Evolutionary conservation across 257 asterid species (phyloP), one percentile per base, ranked within the genome.

Genomic region (Nemophila menziesii): DNA sequence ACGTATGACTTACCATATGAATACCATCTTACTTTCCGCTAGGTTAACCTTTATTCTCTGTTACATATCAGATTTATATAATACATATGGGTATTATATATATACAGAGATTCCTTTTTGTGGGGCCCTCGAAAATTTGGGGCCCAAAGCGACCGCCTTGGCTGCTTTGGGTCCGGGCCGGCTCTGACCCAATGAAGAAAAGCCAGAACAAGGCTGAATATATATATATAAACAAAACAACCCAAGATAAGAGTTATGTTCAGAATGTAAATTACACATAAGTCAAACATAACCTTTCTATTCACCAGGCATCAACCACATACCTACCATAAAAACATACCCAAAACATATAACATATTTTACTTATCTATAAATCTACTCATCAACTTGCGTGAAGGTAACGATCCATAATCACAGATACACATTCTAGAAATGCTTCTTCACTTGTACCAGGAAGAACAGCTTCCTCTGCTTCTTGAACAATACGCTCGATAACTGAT

Each of bases 371-470:
- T 22, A 22, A 5, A 15, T 42, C 47, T 39, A 43, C 38, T 51
- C 39, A 7, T 3, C 15, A 38, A 41, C 12, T 59, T 39, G 27
- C 11, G 13, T 78, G 68, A 10, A 82, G 77, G 58, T 55, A 54
- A 38, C 67, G 74, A 45, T 82, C 92, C 75, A 78, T 63, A 64
- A 73, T 46, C 16, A 16, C 16, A 5, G 92, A 68, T 14, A 75
- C 47, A 13, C 77, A 60, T 33, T 70, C 75, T 11, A 78, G 71
- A 43, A 75, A 70, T n/a, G 74, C 70, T 20, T 74, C 73, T 44
- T 82, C 79, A 17, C 81, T 66, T 8, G 62, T 55, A 47, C 75
- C 81, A 7, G 79, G 81, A 9, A 78, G 78, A 51, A 68, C 62
- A 5, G 69, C 46, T 21, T 66, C 75, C 49, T 68, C 56, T 11